These are phyloP conservation scores for Neocucurbitaria cava DNA, from an alignment of 2,329 filamentous ascomycete species.

Conservation along the genomic window DNA sequence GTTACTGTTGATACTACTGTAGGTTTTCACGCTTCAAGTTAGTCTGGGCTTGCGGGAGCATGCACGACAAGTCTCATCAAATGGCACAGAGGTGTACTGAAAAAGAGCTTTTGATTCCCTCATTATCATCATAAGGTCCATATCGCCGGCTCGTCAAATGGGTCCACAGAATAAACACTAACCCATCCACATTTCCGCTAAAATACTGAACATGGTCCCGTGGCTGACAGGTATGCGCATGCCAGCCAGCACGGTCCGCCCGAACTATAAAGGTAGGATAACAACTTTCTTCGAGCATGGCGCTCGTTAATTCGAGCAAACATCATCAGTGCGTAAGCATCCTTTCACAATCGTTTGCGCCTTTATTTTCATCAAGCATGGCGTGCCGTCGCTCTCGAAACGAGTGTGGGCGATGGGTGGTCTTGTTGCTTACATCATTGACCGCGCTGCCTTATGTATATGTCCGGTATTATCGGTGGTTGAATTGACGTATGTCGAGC, in stretches of 20 bases:
- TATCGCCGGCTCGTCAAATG: constrained; percentile 29
- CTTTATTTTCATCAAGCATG: constrained; percentile 37
- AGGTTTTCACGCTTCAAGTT: background rate
- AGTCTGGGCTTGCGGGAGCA: too few species aligned
- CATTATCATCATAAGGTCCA: constrained; percentile 42
- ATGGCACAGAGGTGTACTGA: constrained; percentile 2
- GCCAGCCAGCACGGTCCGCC: constrained; percentile 20
- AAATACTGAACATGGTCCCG: constrained; percentile 14
- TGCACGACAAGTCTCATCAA: too few species aligned
- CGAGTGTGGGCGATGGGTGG: constrained; percentile 9
- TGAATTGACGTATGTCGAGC: constrained; percentile 13
- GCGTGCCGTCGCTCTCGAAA: constrained; percentile 16
- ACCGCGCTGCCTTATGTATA: constrained; percentile 23
- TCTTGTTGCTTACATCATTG: constrained; percentile 21
- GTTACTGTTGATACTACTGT: background rate
- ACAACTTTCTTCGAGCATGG: constrained; percentile 29
- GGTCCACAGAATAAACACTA: constrained; percentile 34
- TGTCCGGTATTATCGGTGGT: constrained; percentile 16
- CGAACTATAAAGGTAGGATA: constrained; percentile 34
- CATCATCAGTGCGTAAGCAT: constrained; percentile 35
- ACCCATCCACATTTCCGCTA: constrained; percentile 13
- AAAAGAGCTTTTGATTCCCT: constrained; percentile 50
- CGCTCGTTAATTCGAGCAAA: constrained; percentile 28
- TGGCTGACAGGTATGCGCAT: constrained; percentile 17
- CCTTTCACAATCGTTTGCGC: constrained; percentile 38